Evolutionary conservation across 2,329 filamentous ascomycete species (phyloP).

Genomic region (Mycosphaerella arachidis): DNA sequence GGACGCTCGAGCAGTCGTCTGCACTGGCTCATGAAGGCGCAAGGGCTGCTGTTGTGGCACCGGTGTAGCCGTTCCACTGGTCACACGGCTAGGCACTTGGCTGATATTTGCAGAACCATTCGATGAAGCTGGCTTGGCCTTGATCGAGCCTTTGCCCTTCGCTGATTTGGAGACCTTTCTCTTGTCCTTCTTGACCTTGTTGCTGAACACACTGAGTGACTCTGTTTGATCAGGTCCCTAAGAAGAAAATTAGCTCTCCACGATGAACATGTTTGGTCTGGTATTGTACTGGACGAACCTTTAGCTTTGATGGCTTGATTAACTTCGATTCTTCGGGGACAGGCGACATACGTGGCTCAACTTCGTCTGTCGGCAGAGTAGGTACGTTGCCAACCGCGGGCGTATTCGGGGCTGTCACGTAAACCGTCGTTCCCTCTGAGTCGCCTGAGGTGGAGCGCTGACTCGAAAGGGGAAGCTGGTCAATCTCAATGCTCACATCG

Average conservation of each 20-base stretch:
- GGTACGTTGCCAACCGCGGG: slow-evolving; percentile 14
- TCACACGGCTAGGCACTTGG: not conserved
- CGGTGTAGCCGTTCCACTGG: not conserved
- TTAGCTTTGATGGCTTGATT: slow-evolving; percentile 25
- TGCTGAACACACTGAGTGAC: slow-evolving; percentile 31
- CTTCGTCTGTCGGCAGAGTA: not conserved
- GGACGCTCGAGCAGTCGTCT: not conserved
- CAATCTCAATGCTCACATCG: not conserved
- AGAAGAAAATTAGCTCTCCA: not conserved
- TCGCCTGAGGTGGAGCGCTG: slow-evolving; percentile 16
- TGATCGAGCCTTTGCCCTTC: slow-evolving; percentile 11
- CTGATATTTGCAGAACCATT: not conserved
- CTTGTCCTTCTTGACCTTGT: slow-evolving; percentile 22
- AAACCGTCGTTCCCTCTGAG: slow-evolving; percentile 16
- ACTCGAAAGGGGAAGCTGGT: not conserved
- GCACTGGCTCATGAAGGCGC: not conserved
- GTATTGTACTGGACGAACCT: slow-evolving; percentile 18
- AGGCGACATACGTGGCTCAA: not conserved
- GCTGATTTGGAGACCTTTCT: slow-evolving; percentile 14
- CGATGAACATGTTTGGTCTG: not conserved
- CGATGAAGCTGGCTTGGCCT: slow-evolving; percentile 12
- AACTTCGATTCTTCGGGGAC: not conserved
- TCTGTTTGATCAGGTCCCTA: slow-evolving; percentile 31
- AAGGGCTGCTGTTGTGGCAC: not conserved
- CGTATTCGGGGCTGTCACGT: slow-evolving; percentile 24